phyloP scores from a whole-genome alignment of 352 stramenopile genomes.

The Globisporangium ultimum region DNA sequence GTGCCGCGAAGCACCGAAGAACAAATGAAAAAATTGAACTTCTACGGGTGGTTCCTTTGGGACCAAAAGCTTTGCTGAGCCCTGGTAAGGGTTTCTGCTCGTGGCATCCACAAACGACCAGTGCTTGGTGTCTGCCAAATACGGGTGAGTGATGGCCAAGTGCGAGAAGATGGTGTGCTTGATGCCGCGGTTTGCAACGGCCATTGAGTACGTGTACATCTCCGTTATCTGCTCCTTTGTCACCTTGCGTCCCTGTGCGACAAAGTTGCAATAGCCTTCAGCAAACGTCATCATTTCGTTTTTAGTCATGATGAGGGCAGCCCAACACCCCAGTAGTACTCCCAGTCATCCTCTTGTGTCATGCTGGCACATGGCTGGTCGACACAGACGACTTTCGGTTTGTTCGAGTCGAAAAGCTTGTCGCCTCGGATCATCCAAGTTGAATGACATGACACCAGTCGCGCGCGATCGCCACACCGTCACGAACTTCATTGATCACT shows the following conservation, averaged over 20 bases:
- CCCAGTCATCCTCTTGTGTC: slow-evolving; percentile 9
- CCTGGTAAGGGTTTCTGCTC: slow-evolving; percentile 28
- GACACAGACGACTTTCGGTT: too few species aligned
- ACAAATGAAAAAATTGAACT: slow-evolving; percentile 41
- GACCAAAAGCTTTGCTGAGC: slow-evolving; percentile 26
- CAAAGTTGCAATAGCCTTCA: slow-evolving; percentile 25
- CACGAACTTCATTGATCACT: slow-evolving; percentile 8
- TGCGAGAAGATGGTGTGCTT: slow-evolving; percentile 52
- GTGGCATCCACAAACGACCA: slow-evolving; percentile 35
- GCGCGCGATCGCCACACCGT: slow-evolving; percentile 12
- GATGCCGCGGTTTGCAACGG: slow-evolving; percentile 44
- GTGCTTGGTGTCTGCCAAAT: slow-evolving; percentile 26
- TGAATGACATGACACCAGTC: neutral
- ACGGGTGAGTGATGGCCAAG: slow-evolving; percentile 39
- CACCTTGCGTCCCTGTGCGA: slow-evolving; percentile 15
- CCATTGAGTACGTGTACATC: slow-evolving; percentile 54
- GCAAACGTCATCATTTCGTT: slow-evolving; percentile 20
- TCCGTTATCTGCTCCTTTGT: slow-evolving; percentile 45
- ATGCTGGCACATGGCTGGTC: neutral
- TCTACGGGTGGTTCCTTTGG: slow-evolving; percentile 32
- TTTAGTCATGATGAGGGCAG: slow-evolving; percentile 30
- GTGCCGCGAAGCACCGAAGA: slow-evolving; percentile 29
- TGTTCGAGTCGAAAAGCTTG: slow-evolving; percentile 1
- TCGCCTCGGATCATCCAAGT: too few species aligned
- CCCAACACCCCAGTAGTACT: slow-evolving; percentile 21